These are phyloP conservation scores for Ophiosphaerella narmari DNA, from an alignment of 2,329 filamentous ascomycete genomes.

Conservation along the genomic window DNA sequence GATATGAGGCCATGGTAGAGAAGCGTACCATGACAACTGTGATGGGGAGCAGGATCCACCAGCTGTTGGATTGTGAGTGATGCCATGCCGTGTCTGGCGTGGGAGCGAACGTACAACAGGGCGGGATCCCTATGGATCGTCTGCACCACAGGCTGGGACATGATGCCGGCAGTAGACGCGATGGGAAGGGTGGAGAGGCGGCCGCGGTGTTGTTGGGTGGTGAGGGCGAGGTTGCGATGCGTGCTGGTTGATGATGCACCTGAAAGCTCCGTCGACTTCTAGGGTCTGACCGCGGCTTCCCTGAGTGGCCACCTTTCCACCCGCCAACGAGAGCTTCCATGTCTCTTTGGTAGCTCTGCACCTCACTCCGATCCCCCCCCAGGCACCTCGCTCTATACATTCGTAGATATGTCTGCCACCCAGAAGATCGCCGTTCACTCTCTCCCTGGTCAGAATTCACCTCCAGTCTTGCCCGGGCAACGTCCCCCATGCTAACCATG, in stretches of 20 bases:
- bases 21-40: slow-evolving; percentile 85
- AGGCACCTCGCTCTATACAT: neutral
- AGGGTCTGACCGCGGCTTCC: slow-evolving; percentile 33
- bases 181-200: slow-evolving; percentile 16
- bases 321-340: slow-evolving; percentile 21
- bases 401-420: slow-evolving; percentile 40
- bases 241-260: slow-evolving; percentile 20
- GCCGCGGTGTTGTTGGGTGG: slow-evolving; percentile 19
- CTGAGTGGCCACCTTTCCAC: slow-evolving; percentile 45
- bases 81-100: neutral
- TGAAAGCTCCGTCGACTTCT: slow-evolving; percentile 30
- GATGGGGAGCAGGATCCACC: slow-evolving; percentile 98
- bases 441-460: slow-evolving; percentile 59
- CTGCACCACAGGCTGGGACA: slow-evolving; percentile 86
- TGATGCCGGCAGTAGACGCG: slow-evolving; percentile 50
- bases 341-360: slow-evolving; percentile 10
- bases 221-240: slow-evolving; percentile 20
- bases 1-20: neutral
- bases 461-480: no score
- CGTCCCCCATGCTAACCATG: neutral
- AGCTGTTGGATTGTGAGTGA: slow-evolving; percentile 61
- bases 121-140: slow-evolving; percentile 98
- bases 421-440: slow-evolving; percentile 69
- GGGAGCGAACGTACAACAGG: slow-evolving; percentile 73
- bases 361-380: neutral